A percentile compares a stretch with the other conserved stretches of the same genome.
phyloP scores from a whole-genome alignment of 164 flowering plant species.

The Nymphaea thermarum region DNA sequence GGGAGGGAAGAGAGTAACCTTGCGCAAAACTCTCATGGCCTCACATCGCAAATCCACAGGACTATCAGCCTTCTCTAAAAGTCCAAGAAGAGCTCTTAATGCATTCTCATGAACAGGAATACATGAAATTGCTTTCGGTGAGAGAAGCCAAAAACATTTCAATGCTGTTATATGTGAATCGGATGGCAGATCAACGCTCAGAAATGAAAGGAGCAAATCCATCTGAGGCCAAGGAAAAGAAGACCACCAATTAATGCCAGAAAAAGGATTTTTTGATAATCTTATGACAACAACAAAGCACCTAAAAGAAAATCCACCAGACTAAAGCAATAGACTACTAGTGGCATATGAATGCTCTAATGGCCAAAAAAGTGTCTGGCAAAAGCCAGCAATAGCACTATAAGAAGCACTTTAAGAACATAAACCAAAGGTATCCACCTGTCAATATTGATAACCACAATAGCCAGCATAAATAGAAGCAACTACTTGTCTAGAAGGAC shows the following conservation, averaged over 20 bases:
- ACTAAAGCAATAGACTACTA: background rate
- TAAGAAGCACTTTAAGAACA: no score
- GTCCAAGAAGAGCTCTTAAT: conserved; percentile 21
- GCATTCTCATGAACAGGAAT: conserved; percentile 13
- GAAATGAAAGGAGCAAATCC: conserved; percentile 38
- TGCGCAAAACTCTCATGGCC: conserved; percentile 36
- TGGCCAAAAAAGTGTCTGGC: background rate
- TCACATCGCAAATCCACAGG: conserved; percentile 28
- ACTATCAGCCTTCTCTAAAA: conserved; percentile 23
- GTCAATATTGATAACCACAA: no score
- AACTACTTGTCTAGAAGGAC: no score
- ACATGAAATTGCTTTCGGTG: conserved; percentile 20
- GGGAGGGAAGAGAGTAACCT: conserved; percentile 27
- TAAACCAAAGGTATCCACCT: no score
- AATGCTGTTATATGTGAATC: conserved; percentile 31
- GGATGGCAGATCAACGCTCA: conserved; percentile 20
- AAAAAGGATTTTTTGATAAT: background rate
- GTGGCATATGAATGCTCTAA: background rate
- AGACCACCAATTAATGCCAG: background rate
- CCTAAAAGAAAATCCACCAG: background rate
- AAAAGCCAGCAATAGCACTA: no score
- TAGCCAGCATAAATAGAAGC: no score
- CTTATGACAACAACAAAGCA: background rate
- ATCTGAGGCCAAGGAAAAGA: conserved; percentile 28
- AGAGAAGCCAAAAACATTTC: conserved; percentile 35